Evolutionary conservation across 1,284 basidiomycete species (phyloP).

Genomic region (Papiliotrema fonsecae): DNA sequence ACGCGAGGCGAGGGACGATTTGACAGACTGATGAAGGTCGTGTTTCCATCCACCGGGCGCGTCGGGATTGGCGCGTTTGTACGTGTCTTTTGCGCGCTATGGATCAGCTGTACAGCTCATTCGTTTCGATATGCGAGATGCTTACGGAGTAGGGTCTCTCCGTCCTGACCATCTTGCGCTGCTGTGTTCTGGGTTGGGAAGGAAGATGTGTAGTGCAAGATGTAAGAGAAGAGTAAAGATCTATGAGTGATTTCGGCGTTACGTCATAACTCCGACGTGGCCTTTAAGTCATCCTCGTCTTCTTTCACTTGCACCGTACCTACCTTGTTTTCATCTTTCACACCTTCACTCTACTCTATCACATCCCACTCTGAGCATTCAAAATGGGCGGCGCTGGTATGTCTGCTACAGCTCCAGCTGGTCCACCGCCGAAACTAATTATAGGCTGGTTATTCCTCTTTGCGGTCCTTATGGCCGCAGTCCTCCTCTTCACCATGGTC

Average conservation of each 20-base stretch:
- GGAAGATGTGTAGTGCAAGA: too few relatives aligned
- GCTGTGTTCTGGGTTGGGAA: too few relatives aligned
- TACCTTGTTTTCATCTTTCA: conserved; percentile 1
- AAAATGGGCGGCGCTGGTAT: conserved; percentile 46
- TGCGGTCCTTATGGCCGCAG: conserved; percentile 86
- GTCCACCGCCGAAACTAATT: not conserved
- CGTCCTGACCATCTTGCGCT: conserved; percentile 13
- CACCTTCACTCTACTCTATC: not conserved
- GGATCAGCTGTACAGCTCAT: conserved; percentile 1
- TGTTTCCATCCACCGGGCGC: conserved; percentile 38
- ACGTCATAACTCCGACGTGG: conserved; percentile 2
- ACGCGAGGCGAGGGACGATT: conserved; percentile 19
- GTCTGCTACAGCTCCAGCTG: too few relatives aligned
- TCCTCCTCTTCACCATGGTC: conserved; percentile 92
- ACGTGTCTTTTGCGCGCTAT: conserved; percentile 20
- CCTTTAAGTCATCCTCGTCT: not conserved
- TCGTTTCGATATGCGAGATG: not conserved
- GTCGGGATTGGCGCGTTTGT: conserved; percentile 19
- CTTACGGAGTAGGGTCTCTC: conserved; percentile 23
- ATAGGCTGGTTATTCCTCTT: conserved; percentile 92
- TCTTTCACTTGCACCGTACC: not conserved
- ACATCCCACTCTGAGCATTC: conserved; percentile 5
- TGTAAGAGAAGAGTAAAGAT: not conserved
- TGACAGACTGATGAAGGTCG: conserved; percentile 28
- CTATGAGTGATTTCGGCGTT: not conserved